Percentiles rank a stretch among this genome's conserved stretches.
These are phyloP conservation scores for Trametes elegans DNA, from an alignment of 768 basidiomycete genomes.

Conservation along the genomic window DNA sequence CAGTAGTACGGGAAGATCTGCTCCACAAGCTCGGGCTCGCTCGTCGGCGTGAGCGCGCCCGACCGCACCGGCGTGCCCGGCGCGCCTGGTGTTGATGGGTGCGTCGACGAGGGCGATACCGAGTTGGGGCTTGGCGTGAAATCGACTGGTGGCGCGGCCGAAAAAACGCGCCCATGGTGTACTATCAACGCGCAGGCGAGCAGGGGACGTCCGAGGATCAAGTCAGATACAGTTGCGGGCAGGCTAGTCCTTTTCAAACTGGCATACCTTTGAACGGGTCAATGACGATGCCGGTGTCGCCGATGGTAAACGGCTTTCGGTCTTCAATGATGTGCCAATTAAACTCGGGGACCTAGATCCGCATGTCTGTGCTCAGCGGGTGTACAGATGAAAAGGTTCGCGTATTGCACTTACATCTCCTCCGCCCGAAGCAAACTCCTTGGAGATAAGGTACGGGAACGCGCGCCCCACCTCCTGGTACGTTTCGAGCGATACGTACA, in stretches of 20 bases:
- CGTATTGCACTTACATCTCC: slow-evolving; percentile 53
- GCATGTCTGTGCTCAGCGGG: slow-evolving; percentile 1
- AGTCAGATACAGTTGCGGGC: not conserved
- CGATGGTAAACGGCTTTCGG: slow-evolving; percentile 63
- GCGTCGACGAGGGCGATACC: slow-evolving; percentile 32
- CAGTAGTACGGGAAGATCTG: slow-evolving; percentile 57
- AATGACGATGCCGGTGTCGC: slow-evolving; percentile 57
- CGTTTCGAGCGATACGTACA: slow-evolving; percentile 68
- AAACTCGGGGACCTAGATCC: slow-evolving; percentile 70
- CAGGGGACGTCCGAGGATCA: slow-evolving; percentile 1
- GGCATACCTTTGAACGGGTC: slow-evolving; percentile 64
- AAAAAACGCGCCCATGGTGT: slow-evolving; percentile 71
- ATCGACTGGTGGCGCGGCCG: slow-evolving; percentile 36
- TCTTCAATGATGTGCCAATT: slow-evolving; percentile 81
- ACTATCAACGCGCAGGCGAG: slow-evolving; percentile 46
- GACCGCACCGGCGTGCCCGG: slow-evolving; percentile 21
- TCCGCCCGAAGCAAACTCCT: slow-evolving; percentile 75
- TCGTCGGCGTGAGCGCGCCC: slow-evolving; percentile 4
- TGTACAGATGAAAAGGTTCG: not conserved
- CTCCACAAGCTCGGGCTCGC: not conserved
- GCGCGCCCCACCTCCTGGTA: slow-evolving; percentile 63
- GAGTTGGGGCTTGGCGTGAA: slow-evolving; percentile 41
- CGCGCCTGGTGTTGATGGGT: slow-evolving; percentile 25
- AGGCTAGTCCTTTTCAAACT: not conserved
- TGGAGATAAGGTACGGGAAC: slow-evolving; percentile 81